phyloP scores from a whole-genome alignment of 2,329 filamentous ascomycete genomes.

The Magnaporthiopsis incrustans region DNA sequence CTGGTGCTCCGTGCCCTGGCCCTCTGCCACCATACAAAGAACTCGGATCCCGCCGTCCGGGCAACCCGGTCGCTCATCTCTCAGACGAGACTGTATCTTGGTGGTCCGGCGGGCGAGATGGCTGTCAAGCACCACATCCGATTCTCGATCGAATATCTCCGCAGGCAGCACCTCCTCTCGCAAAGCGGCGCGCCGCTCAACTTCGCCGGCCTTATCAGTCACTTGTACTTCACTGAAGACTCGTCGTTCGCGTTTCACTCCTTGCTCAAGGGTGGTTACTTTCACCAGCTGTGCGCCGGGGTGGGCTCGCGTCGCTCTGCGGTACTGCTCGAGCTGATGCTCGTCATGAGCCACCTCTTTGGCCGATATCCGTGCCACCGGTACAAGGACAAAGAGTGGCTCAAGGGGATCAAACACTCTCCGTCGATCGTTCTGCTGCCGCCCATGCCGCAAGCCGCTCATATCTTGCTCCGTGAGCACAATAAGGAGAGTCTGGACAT shows the following conservation, averaged over 20 bases:
- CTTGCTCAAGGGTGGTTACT: conserved; percentile 62
- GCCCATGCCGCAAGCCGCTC: conserved; percentile 48
- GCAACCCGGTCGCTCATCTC: conserved; percentile 61
- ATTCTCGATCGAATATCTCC: conserved; percentile 74
- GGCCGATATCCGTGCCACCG: conserved; percentile 45
- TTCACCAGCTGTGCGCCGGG: conserved; percentile 51
- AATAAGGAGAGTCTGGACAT: conserved; percentile 58
- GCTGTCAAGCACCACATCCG: conserved; percentile 68
- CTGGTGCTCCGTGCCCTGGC: conserved; percentile 62
- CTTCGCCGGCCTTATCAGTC: conserved; percentile 61
- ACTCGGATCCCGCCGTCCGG: conserved; percentile 51
- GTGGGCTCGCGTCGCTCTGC: conserved; percentile 40
- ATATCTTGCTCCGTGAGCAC: conserved; percentile 48
- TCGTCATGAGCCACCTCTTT: conserved; percentile 66
- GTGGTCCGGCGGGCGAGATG: conserved; percentile 58
- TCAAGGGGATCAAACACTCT: conserved; percentile 44
- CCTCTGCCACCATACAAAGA: conserved; percentile 57
- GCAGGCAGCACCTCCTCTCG: conserved; percentile 59
- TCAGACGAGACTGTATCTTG: conserved; percentile 62
- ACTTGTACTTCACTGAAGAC: conserved; percentile 71
- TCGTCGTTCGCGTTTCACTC: conserved; percentile 71
- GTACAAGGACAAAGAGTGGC: conserved; percentile 34
- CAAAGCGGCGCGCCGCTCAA: conserved; percentile 56
- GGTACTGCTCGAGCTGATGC: conserved; percentile 52
- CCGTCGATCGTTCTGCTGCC: conserved; percentile 61